Evolutionary conservation across 495 filamentous ascomycete species (phyloP).

Genomic region (Aspergillus steynii): DNA sequence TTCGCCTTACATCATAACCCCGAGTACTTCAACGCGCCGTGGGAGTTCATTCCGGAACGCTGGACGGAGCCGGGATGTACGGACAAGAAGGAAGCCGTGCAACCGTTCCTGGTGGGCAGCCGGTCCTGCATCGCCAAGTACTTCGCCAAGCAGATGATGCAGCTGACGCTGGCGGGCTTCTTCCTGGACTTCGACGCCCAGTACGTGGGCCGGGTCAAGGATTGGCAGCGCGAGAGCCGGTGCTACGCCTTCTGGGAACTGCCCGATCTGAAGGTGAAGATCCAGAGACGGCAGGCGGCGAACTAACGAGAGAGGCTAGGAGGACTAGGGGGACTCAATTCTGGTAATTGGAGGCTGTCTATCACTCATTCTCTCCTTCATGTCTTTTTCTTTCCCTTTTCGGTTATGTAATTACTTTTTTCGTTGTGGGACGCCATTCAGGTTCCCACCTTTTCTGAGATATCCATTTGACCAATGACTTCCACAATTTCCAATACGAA

Average conservation of each 20-base stretch:
- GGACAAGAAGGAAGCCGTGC: constrained; percentile 31
- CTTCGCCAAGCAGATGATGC: constrained; percentile 31
- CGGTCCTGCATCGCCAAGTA: constrained; percentile 39
- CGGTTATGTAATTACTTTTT: not conserved
- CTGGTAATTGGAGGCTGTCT: not conserved
- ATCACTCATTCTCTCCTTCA: not conserved
- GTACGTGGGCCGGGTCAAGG: constrained; percentile 26
- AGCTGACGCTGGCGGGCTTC: constrained; percentile 24
- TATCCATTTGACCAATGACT: not conserved
- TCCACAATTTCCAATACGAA: too few relatives aligned
- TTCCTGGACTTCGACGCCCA: constrained; percentile 27
- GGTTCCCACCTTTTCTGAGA: not conserved
- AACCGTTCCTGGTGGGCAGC: constrained; percentile 37
- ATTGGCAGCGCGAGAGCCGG: constrained; percentile 26
- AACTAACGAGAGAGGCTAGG: not conserved
- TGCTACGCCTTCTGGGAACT: constrained; percentile 32
- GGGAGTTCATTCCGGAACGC: constrained; percentile 24
- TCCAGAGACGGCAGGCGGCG: constrained; percentile 7
- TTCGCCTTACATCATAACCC: constrained; percentile 29
- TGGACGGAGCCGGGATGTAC: constrained; percentile 26
- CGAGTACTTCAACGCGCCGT: constrained; percentile 32
- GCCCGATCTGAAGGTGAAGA: constrained; percentile 23
- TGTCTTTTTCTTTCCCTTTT: not conserved
- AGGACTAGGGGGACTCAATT: not conserved
- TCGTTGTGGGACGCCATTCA: not conserved